Evolutionary conservation across 768 basidiomycete species (phyloP).

Genomic region (Russula brevipes): DNA sequence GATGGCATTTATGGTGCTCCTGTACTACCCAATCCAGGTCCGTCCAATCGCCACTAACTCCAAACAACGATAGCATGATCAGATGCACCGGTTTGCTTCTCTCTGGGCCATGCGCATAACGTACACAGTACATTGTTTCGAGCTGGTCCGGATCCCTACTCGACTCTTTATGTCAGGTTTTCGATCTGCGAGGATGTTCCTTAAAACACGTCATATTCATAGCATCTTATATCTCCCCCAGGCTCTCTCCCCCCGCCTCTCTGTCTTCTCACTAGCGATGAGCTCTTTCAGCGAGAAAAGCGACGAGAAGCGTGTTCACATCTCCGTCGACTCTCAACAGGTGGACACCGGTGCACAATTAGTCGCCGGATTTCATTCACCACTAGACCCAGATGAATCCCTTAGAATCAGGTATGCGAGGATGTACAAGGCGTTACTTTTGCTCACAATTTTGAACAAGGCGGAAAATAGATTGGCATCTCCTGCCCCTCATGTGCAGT

Average conservation of each 20-base stretch:
- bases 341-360: constrained; percentile 62
- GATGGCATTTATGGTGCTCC: background rate
- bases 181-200: background rate
- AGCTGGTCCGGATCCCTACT: background rate
- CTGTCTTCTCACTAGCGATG: background rate
- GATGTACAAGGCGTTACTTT: background rate
- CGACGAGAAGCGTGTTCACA: constrained; percentile 14
- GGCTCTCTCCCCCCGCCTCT: background rate
- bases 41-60: background rate
- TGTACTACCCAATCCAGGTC: background rate
- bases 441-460: constrained; percentile 27
- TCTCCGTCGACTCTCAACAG: constrained; percentile 43
- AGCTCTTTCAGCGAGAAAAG: constrained; percentile 18
- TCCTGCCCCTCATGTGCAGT: constrained; percentile 71
- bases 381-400: constrained; percentile 50
- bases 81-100: background rate
- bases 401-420: constrained; percentile 40
- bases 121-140: background rate
- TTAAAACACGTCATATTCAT: background rate
- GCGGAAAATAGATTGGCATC: constrained; percentile 61
- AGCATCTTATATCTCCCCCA: background rate
- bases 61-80: background rate
- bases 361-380: constrained; percentile 40
- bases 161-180: background rate
- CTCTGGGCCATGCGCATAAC: background rate